A percentile compares a stretch with the other conserved stretches of the same genome.
These are phyloP conservation scores for Vitis amurensis DNA, from an alignment of 164 flowering plant species.

Conservation along the genomic window DNA sequence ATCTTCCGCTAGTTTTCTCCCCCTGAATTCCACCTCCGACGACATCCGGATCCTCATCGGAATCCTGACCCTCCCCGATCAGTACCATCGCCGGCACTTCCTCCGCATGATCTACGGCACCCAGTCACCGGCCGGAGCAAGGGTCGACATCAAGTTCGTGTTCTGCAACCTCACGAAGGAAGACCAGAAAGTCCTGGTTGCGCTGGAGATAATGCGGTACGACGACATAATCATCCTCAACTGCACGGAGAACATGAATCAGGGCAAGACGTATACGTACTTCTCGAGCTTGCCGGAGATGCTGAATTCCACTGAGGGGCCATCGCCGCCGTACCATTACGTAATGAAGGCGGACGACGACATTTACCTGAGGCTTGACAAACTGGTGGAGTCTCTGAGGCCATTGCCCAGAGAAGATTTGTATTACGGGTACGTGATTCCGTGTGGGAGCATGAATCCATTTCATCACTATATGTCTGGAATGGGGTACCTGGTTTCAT, in stretches of 20 bases:
- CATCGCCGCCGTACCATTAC: slow-evolving; percentile 68
- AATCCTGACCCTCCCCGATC: slow-evolving; percentile 70
- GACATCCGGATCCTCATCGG: slow-evolving; percentile 71
- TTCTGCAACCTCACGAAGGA: slow-evolving; percentile 85
- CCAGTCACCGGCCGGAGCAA: slow-evolving; percentile 40
- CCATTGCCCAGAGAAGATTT: slow-evolving; percentile 69
- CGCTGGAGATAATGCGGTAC: slow-evolving; percentile 81
- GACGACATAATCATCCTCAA: slow-evolving; percentile 79
- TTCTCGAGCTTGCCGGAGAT: slow-evolving; percentile 73
- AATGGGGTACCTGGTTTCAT: slow-evolving; percentile 79
- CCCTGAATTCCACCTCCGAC: slow-evolving; percentile 9
- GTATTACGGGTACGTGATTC: slow-evolving; percentile 83
- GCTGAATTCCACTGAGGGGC: slow-evolving; percentile 20
- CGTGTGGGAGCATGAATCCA: slow-evolving; percentile 82
- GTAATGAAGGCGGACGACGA: slow-evolving; percentile 83
- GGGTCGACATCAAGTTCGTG: slow-evolving; percentile 73
- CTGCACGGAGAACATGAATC: slow-evolving; percentile 80
- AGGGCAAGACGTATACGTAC: slow-evolving; percentile 78
- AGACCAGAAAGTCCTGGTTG: slow-evolving; percentile 66
- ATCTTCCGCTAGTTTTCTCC: not conserved
- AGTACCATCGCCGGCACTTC: slow-evolving; percentile 67
- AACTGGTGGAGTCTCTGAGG: slow-evolving; percentile 43
- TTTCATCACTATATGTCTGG: slow-evolving; percentile 84
- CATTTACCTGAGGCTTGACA: slow-evolving; percentile 43
- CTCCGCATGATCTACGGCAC: slow-evolving; percentile 76